Evolutionary conservation across 805 yeast genomes (phyloP), one percentile per base, ranked within the genome.

Genomic region (Starmerella ratchasimensis): DNA sequence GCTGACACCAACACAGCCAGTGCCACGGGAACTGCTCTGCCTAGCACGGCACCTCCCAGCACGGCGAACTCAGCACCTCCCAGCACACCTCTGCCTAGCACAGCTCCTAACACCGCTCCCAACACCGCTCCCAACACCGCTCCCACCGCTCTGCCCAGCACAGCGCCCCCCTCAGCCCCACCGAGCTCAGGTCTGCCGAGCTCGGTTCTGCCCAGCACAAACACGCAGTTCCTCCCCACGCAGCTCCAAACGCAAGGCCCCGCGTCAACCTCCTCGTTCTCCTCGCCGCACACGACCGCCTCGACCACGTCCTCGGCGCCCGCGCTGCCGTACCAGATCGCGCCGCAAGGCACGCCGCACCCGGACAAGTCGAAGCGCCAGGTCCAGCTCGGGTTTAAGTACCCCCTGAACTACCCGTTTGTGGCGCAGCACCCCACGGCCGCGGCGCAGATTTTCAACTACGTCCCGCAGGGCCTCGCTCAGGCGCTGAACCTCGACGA

Each of bases 381-480:
- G 39, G 71, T 84, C 37, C 74, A 79, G 33, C 62, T 84, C 53
- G 94, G 93, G 4, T 88, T 88, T 65, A 74, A 75, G 50, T 60
- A 73, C 41, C 71, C 76, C 3, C 71, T 84, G 59, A 84, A 83
- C 58, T 88, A 86, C 59, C 81, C 82, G 34, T 82, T 80, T 55
- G 81, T 82, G 42, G 93, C 78, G 30, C 60, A 67, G 41, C 72
- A 76, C 55, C 69, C 88, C 1, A 59, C 77, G 35, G 68, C 90
- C 2, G 79, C 86, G 11, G 90, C 94, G 3, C 93, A 81, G 59
- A 77, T 82, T 34, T 79, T 82, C 60, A 73, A 79, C 52, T 84
- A 76, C 57, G 67, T 90, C 51, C 96, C 97, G n/a, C 58, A 58
- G 26, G 80, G 78, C 13, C 62, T 88, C 40, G 60, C 65, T 1